Base-by-base conservation (phyloP, 768 basidiomycete species). In the Crassisporium funariophilum region DNA sequence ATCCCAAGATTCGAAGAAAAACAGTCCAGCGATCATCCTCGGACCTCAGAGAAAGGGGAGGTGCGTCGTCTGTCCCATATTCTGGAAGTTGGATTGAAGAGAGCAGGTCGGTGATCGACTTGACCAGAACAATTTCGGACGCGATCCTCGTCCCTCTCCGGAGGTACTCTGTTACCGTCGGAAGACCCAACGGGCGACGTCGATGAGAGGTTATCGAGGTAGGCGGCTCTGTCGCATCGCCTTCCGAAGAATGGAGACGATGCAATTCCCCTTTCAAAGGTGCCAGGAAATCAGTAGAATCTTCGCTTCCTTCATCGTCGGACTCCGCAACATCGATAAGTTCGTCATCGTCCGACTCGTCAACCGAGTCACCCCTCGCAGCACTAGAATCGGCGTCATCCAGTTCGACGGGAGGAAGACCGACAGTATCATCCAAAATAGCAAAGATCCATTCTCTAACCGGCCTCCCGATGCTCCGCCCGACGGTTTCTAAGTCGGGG, bases 401-500 rank as follows among this genome's bases (percentile, higher is more conserved):
- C 13, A 27, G 36, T 13, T 63, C 61, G 1, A 59, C 47, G 19
- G 66, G 65, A 0, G 80, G 76, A 17, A 91, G 66, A 34, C 87
- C 88, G 35, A 88, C 69, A 13, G 77, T 79, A 54, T 84, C 79
- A 41, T 88, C 82, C 33, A 91, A 57, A 19, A 91, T 70, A 0
- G 87, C 74, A 59, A 88, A 86, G 22, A 76, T 67, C 84, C 84
- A 88, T 41, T 68, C 60, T 12, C 86, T 76, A 38, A 91, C 74
- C 1, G 80, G 78, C 22, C 82, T 66, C 4, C 83, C 82, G 10
- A 91, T 76, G 44, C 77, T 83, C 46, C 79, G 67, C 15, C 78
- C 70, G 9, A 86, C 83, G 0, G 80, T 81, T 60, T 89, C 86
- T 22, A 76, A 41, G 62, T 92, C 89, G 0, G 90, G 90, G 53